Evolutionary conservation across 495 filamentous ascomycete species (phyloP).

Genomic region (Friedmanniomyces simplex): DNA sequence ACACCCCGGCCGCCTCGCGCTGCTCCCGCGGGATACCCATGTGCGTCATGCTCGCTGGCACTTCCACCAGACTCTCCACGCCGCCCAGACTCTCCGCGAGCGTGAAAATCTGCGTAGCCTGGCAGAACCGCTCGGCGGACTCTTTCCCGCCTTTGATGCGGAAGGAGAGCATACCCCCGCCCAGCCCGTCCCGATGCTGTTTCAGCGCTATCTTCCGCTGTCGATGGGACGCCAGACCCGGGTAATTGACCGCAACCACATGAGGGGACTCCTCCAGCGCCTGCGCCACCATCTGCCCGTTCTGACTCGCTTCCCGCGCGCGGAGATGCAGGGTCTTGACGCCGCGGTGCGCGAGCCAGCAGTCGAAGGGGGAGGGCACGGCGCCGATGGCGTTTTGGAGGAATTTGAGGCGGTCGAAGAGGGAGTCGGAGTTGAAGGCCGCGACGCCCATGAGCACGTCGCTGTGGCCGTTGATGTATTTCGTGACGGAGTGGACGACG

Average conservation of each 20-base stretch:
- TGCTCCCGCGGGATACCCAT: constrained; percentile 83
- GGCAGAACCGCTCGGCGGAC: constrained; percentile 87
- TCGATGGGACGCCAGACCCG: constrained; percentile 74
- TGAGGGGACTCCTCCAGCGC: constrained; percentile 71
- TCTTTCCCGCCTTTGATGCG: constrained; percentile 75
- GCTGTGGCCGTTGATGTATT: constrained; percentile 97
- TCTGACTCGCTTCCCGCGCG: constrained; percentile 69
- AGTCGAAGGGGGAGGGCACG: constrained; percentile 89
- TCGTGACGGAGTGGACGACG: constrained; percentile 98
- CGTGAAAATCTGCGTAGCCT: constrained; percentile 79
- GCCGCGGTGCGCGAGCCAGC: constrained; percentile 97
- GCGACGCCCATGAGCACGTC: constrained; percentile 98
- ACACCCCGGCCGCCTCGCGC: constrained; percentile 88
- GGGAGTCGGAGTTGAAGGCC: constrained; percentile 78
- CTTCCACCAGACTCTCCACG: constrained; percentile 83
- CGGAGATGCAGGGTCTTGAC: constrained; percentile 95
- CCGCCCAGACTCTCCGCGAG: constrained; percentile 89
- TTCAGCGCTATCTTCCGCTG: constrained; percentile 74
- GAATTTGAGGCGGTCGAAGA: constrained; percentile 72
- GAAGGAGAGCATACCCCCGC: constrained; percentile 96
- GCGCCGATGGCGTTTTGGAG: constrained; percentile 97
- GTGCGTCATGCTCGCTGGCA: constrained; percentile 95
- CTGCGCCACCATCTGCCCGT: constrained; percentile 67
- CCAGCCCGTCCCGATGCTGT: constrained; percentile 91
- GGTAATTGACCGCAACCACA: constrained; percentile 88